These are phyloP conservation scores for Colletotrichum sp. DNA, from an alignment of 2,329 filamentous ascomycete species.

Conservation along the genomic window DNA sequence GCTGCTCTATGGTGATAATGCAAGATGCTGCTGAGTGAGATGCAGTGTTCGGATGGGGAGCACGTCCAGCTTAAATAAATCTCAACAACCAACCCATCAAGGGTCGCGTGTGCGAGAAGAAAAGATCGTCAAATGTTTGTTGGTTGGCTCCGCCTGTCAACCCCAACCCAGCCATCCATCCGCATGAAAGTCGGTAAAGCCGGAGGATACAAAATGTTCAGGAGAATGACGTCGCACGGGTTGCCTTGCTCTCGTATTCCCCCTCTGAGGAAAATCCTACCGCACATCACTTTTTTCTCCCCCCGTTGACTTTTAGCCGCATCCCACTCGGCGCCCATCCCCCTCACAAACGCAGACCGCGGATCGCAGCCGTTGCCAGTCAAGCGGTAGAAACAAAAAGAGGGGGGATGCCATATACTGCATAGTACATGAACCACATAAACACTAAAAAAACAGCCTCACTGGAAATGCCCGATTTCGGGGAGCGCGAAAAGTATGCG, in stretches of 20 bases:
- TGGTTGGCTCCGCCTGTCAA: background rate
- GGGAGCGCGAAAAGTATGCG: background rate
- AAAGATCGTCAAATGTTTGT: background rate
- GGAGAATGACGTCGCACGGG: constrained; percentile 18
- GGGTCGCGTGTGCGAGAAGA: background rate
- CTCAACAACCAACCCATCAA: background rate
- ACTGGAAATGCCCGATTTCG: constrained; percentile 7
- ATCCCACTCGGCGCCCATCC: background rate
- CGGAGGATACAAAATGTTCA: background rate
- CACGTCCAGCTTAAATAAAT: background rate
- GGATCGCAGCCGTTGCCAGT: constrained; percentile 4
- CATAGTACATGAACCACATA: background rate
- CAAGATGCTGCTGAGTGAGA: background rate
- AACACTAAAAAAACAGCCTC: background rate
- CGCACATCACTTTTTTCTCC: background rate
- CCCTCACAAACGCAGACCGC: background rate
- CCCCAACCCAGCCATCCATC: background rate
- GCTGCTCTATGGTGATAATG: background rate
- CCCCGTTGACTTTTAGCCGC: background rate
- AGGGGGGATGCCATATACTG: background rate
- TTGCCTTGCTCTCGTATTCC: constrained; percentile 13
- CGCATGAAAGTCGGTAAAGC: constrained; percentile 15
- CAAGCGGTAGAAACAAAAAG: constrained; percentile 10
- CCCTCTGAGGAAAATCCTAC: background rate
- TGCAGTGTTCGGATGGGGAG: background rate